These are phyloP conservation scores for Chlamydomonas sphaeroides DNA, from an alignment of 139 green algal genomes.

Conservation along the genomic window DNA sequence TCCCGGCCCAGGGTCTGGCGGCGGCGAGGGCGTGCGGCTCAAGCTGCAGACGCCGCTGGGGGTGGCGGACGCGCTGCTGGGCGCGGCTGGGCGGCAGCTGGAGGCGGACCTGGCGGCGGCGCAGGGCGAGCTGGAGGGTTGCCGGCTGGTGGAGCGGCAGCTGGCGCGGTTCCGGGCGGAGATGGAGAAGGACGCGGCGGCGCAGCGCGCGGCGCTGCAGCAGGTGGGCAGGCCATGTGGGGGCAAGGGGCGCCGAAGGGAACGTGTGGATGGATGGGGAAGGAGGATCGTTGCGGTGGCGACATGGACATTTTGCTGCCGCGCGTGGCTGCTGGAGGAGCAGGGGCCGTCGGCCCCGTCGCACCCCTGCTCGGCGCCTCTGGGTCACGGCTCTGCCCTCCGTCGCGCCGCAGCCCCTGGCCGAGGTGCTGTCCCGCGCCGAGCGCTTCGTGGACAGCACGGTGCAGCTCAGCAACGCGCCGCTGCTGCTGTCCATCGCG, in stretches of 20 bases:
- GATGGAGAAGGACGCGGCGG: constrained; percentile 82
- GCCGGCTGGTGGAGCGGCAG: constrained; percentile 73
- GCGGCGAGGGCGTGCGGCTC: constrained; percentile 85
- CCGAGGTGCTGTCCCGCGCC: constrained; percentile 52
- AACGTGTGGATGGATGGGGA: no score
- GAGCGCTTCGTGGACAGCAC: constrained; percentile 73
- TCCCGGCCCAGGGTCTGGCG: neutral
- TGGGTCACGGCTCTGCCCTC: neutral
- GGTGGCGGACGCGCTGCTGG: constrained; percentile 86
- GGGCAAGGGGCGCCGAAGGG: no score
- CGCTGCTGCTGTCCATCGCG: constrained; percentile 55
- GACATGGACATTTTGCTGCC: no score
- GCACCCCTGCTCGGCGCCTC: no score
- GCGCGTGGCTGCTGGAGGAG: no score
- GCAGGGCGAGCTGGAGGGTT: constrained; percentile 53
- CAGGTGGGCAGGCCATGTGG: constrained; percentile 56
- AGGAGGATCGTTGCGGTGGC: no score
- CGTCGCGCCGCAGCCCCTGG: neutral
- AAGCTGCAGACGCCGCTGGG: constrained; percentile 95
- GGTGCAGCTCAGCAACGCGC: constrained; percentile 81
- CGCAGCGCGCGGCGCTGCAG: constrained; percentile 66
- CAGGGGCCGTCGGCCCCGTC: no score
- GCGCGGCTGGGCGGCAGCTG: constrained; percentile 71
- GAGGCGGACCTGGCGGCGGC: constrained; percentile 42
- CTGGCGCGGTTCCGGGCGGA: constrained; percentile 74